Percentiles rank a stretch among this genome's conserved stretches.
Evolutionary conservation across 2,329 filamentous ascomycete species (phyloP).

Genomic region (Aspergillus nomiae): DNA sequence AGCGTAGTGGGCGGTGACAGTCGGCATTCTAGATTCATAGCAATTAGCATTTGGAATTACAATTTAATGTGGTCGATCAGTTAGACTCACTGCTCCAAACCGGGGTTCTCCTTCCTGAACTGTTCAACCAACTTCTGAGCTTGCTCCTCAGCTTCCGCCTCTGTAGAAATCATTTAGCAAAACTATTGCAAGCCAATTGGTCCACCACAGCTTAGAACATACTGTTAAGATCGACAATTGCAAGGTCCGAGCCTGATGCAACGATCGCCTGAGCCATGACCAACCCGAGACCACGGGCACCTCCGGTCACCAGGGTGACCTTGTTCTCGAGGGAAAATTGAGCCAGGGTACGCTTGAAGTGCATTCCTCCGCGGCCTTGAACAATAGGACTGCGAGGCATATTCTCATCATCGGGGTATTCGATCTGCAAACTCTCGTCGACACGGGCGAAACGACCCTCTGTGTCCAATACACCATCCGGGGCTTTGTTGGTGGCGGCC

Average conservation of each 20-base stretch:
- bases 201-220: constrained; percentile 36
- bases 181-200: not conserved
- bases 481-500: constrained; percentile 34
- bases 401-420: constrained; percentile 74
- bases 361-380: constrained; percentile 73
- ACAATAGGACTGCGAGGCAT: constrained; percentile 72
- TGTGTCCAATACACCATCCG: constrained; percentile 40
- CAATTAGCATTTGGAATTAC: not conserved
- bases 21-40: constrained; percentile 61
- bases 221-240: constrained; percentile 94
- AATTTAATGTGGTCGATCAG: not conserved
- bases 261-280: constrained; percentile 94
- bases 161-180: constrained; percentile 46
- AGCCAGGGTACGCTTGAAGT: constrained; percentile 82
- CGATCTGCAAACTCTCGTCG: constrained; percentile 73
- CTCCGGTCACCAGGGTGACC: constrained; percentile 84
- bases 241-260: constrained; percentile 82
- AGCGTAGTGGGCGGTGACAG: constrained; percentile 85
- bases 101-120: constrained; percentile 79
- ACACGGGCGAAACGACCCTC: constrained; percentile 77
- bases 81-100: constrained; percentile 61
- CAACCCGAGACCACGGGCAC: constrained; percentile 82
- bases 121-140: constrained; percentile 72
- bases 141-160: constrained; percentile 80
- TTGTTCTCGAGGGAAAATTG: constrained; percentile 84